Evolutionary conservation across 2,329 filamentous ascomycete species (phyloP).

Genomic region (Fusarium sp.): DNA sequence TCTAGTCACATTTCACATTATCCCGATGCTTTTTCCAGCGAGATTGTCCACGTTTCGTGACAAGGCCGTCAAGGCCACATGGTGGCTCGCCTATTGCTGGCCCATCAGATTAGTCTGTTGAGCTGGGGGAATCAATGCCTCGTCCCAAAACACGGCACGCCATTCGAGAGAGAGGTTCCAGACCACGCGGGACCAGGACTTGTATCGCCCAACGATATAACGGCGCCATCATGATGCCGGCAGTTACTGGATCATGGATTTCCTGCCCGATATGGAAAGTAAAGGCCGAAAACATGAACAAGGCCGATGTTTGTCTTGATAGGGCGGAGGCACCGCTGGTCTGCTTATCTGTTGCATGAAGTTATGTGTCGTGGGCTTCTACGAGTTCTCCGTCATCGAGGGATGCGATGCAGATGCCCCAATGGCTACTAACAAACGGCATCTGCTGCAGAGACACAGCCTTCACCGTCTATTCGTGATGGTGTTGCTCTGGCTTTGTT

Average conservation of each 20-base stretch:
- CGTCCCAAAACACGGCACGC: neutral
- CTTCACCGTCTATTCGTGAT: slow-evolving; percentile 36
- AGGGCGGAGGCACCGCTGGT: slow-evolving; percentile 6
- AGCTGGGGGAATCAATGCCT: neutral
- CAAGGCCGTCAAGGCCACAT: slow-evolving; percentile 14
- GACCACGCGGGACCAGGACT: slow-evolving; percentile 22
- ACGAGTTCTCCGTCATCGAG: neutral
- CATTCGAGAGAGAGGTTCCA: slow-evolving; percentile 16
- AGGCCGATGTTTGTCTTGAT: neutral
- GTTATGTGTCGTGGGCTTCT: neutral
- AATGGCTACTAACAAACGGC: neutral
- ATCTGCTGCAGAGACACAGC: slow-evolving; percentile 21
- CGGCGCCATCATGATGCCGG: slow-evolving; percentile 31
- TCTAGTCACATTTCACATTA: slow-evolving; percentile 29
- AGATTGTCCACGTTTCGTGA: slow-evolving; percentile 21
- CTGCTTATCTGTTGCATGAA: neutral
- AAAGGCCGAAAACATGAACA: neutral
- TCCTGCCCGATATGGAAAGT: neutral
- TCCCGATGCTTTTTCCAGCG: slow-evolving; percentile 6
- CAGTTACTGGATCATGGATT: slow-evolving; percentile 18
- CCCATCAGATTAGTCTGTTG: slow-evolving; percentile 1
- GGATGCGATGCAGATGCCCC: neutral
- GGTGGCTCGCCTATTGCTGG: slow-evolving; percentile 8
- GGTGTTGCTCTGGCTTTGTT: slow-evolving; percentile 13
- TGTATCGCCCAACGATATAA: slow-evolving; percentile 5